Evolutionary conservation across 1,284 basidiomycete genomes (phyloP), one percentile per base, ranked within the genome.

Genomic region (Sanguinoderma infundibulare): DNA sequence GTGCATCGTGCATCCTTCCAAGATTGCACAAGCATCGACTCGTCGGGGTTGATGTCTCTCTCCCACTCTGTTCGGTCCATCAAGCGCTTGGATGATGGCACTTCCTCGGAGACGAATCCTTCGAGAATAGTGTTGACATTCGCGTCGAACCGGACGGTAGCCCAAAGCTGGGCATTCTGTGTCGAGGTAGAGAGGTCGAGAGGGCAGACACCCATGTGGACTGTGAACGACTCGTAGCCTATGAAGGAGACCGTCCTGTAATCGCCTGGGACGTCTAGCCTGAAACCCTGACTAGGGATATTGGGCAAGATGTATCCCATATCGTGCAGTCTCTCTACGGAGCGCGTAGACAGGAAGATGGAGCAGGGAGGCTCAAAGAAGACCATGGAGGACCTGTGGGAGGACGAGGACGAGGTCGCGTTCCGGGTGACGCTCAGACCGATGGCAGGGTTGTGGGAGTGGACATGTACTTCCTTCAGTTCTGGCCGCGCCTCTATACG

Each of bases 361-460:
- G 59, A 61, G 56, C 64, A 66, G 4, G 64, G 61, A 12, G 64
- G 59, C 47, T 66, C 54, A 52, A 66, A 63, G 59, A 66, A 66
- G 35, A 66, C 39, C 51, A 61, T 56, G 15, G 58, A 55, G n/a
- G 56, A 54, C 2, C 50, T 38, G 4, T 40, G 26, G 6, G 30
- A 28, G 17, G 59, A 49, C 3, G 30, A 15, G 2, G 26, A 49
- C 17, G 30, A 49, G 46, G 12, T 20, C 46, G 30, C 28, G 30
- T 7, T 49, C 30, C 46, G 30, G 17, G 46, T 9, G 28, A n/a
- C 12, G 28, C 17, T 12, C 17, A 14, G 7, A 28, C 28, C 30
- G 46, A 20, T 17, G 26, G 46, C 30, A 32, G 17, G 28, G 46
- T 20, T 32, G n/a, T 20, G 46, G 1, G 46, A 32, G 24, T 63